Conservation (phyloP, 2,329 filamentous ascomycete genomes). For the Colletotrichum cordylinicola region DNA sequence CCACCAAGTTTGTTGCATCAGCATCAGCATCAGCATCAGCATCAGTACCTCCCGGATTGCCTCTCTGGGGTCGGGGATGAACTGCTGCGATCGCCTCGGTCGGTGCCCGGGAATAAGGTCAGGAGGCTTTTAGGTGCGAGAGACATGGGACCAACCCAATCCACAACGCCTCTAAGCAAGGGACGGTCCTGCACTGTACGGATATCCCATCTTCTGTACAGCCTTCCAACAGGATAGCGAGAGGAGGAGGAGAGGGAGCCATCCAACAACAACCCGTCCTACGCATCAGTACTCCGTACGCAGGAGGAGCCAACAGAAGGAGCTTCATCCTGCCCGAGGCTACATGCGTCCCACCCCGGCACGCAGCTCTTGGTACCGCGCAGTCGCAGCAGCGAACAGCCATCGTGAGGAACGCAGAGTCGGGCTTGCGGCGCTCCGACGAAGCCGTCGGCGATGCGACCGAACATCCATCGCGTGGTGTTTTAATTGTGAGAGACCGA, state of each 20-base stretch:
- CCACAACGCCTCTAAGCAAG: not conserved
- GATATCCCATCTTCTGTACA: not conserved
- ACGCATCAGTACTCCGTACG: not conserved
- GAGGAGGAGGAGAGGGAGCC: not conserved
- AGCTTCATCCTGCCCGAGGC: not conserved
- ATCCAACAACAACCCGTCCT: not conserved
- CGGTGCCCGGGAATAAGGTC: not conserved
- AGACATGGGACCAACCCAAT: not conserved
- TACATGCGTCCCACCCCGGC: not conserved
- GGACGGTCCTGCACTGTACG: not conserved
- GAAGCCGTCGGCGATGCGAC: not conserved
- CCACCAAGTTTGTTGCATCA: no score
- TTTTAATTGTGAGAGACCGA: not conserved
- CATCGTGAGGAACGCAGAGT: not conserved
- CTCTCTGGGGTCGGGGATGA: not conserved
- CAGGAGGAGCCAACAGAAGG: not conserved
- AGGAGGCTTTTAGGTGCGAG: not conserved
- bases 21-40: not conserved
- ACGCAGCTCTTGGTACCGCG: not conserved
- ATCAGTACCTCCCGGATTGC: not conserved
- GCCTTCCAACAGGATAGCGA: not conserved
- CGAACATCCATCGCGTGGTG: not conserved
- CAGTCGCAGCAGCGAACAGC: not conserved
- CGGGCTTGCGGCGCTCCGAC: not conserved
- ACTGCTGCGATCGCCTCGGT: slow-evolving; percentile 5